Evolutionary conservation across 805 yeast genomes (phyloP).

Genomic region (Nakazawaea ernobii): DNA sequence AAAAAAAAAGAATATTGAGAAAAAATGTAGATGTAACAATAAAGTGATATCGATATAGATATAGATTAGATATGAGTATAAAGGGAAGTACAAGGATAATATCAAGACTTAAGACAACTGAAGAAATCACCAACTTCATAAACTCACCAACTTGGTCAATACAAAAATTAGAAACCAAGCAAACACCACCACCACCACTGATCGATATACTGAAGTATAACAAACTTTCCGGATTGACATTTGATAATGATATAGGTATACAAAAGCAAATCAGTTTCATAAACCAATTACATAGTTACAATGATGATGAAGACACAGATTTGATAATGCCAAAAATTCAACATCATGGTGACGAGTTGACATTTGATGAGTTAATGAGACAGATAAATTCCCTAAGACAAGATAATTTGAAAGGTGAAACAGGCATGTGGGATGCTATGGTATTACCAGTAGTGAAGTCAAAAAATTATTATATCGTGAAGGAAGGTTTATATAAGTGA

Average conservation of each 20-base stretch:
- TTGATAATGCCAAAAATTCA: constrained; percentile 22
- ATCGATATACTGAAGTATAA: constrained; percentile 11
- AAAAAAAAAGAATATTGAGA: too few relatives aligned
- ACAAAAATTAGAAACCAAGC: constrained; percentile 15
- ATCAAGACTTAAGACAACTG: constrained; percentile 10
- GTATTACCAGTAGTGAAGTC: constrained; percentile 25
- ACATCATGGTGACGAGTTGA: constrained; percentile 21
- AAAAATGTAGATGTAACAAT: background rate
- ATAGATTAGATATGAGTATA: background rate
- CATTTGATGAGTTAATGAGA: constrained; percentile 24
- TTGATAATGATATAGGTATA: constrained; percentile 26
- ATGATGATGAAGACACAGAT: constrained; percentile 13
- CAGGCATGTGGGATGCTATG: constrained; percentile 37
- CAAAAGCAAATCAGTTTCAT: constrained; percentile 47
- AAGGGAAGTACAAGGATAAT: constrained; percentile 1
- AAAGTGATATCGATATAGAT: background rate
- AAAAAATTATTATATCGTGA: constrained; percentile 36
- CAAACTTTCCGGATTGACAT: constrained; percentile 41
- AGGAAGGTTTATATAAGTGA: constrained; percentile 39
- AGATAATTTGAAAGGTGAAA: constrained; percentile 33
- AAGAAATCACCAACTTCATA: constrained; percentile 17
- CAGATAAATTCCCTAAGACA: constrained; percentile 20
- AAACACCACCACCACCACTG: constrained; percentile 6
- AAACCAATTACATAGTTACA: constrained; percentile 34
- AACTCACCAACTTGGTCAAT: constrained; percentile 22